Evolutionary conservation across 805 yeast species (phyloP), one percentile per base, ranked within the genome.

Genomic region (Sugiyamaella valdiviana): DNA sequence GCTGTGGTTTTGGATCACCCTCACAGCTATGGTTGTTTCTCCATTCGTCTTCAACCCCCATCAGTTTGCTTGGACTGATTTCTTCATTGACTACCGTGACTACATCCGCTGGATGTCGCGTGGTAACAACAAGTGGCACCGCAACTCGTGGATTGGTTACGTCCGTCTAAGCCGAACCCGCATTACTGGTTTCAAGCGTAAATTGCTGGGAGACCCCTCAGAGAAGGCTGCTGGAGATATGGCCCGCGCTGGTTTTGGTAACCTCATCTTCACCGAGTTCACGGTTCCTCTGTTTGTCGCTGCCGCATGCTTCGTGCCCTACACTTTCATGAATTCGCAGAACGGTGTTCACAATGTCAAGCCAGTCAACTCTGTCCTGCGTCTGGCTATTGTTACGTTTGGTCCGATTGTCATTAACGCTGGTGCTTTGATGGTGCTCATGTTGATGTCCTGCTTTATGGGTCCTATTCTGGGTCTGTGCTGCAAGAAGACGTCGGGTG

Each of bases 1-100:
- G 59, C 69, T 91, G 55, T 93, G 97, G 96, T 93, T 93, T 80
- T 93, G 98, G 97, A 83, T 93, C 51, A 84, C 95, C 16, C 73
- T 89, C 59, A 75, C 89, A 42, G 86, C 98, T 2, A 76, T 93
- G 71, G 77, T 88, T 71, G 79, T 88, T 59, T 83, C 98, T 43
- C 99, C 99, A 62, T 89, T 91, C 68, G 64, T 93, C 52, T 93
- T 88, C 80, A 93, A 93, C 72, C 99, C 99, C 42, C 97, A 91
- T 72, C 98, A 93, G 74, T 93, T 90, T 69, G 81, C 96, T 45
- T 84, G 95, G 90, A 85, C 83, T 65, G 97, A 90, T 70, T 91
- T 85, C 79, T 88, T 91, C 71, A 80, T 91, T 66, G 99, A 93
- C 69, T 93, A 93, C 78, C 80, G 96, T 68, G 95, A 88, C 64